Conservation (phyloP, 2,329 filamentous ascomycete genomes). For the Nakataea oryzae region DNA sequence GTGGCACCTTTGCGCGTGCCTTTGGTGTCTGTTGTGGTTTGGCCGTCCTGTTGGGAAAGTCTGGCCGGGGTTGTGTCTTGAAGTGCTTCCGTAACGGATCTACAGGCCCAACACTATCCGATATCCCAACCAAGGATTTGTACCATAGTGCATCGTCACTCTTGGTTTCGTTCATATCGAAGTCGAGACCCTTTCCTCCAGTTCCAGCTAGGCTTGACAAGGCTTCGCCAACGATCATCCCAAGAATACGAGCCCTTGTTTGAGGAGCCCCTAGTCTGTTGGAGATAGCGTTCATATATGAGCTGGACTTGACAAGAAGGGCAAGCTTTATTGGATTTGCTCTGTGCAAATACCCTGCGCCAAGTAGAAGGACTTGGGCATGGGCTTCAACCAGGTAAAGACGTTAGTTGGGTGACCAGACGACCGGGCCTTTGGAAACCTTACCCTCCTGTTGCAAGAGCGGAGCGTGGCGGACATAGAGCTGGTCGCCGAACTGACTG, state of each 20-base stretch:
- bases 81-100: conserved; percentile 29
- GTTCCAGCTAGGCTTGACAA: conserved; percentile 55
- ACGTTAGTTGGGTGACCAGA: conserved; percentile 12
- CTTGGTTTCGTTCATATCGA: conserved; percentile 71
- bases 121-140: conserved; percentile 49
- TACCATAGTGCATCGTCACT: conserved; percentile 67
- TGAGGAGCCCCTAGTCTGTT: conserved; percentile 76
- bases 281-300: conserved; percentile 70
- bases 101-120: conserved; percentile 53
- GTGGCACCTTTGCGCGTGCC: conserved; percentile 4
- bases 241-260: conserved; percentile 65
- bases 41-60: conserved; percentile 3
- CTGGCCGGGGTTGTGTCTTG: conserved; percentile 6
- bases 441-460: conserved; percentile 81
- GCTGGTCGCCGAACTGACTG: conserved; percentile 67
- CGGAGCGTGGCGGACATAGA: conserved; percentile 79
- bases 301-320: conserved; percentile 58
- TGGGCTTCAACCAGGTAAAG: conserved; percentile 45
- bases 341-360: conserved; percentile 65
- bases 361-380: conserved; percentile 67
- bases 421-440: conserved; percentile 2
- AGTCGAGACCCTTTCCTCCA: conserved; percentile 64
- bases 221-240: conserved; percentile 77
- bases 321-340: conserved; percentile 54
- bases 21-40: conserved; percentile 7